Percentiles rank a stretch among this genome's conserved stretches.
Conservation (phyloP, 495 filamentous ascomycete species). For the Hyaloscypha finlandica region DNA sequence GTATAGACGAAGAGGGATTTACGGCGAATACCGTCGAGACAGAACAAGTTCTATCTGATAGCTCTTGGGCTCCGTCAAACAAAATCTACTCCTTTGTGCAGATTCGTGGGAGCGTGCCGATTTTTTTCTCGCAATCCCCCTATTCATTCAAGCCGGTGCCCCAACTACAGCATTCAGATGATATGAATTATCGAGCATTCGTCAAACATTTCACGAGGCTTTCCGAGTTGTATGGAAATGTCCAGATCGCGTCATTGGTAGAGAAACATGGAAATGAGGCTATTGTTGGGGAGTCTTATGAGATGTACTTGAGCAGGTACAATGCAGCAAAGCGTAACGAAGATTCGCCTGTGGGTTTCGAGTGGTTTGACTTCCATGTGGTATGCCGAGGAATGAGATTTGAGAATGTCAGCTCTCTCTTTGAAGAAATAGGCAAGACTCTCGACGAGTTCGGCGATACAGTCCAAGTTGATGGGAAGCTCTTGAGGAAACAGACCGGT, state of each 20-base stretch:
- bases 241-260: slow-evolving; percentile 82
- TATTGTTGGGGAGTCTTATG: slow-evolving; percentile 74
- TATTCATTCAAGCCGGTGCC: slow-evolving; percentile 91
- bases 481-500: slow-evolving; percentile 62
- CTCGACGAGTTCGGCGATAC: slow-evolving; percentile 68
- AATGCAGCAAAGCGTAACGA: slow-evolving; percentile 56
- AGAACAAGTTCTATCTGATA: slow-evolving; percentile 81
- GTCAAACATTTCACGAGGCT: slow-evolving; percentile 74
- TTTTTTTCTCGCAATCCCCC: slow-evolving; percentile 91
- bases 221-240: slow-evolving; percentile 63
- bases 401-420: slow-evolving; percentile 80
- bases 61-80: slow-evolving; percentile 58
- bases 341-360: slow-evolving; percentile 65
- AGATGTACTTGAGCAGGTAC: slow-evolving; percentile 46
- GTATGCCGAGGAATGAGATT: slow-evolving; percentile 96
- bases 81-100: slow-evolving; percentile 84
- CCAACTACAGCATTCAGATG: slow-evolving; percentile 71
- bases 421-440: slow-evolving; percentile 65
- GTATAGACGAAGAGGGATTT: slow-evolving; percentile 83
- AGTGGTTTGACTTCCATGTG: slow-evolving; percentile 96
- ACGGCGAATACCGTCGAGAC: slow-evolving; percentile 92
- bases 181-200: slow-evolving; percentile 77
- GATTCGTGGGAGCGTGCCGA: slow-evolving; percentile 81
- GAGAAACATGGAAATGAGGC: slow-evolving; percentile 83
- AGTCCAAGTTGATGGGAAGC: slow-evolving; percentile 50